Evolutionary conservation across 2,329 filamentous ascomycete genomes (phyloP).

Genomic region (Botryotinia narcissicola): DNA sequence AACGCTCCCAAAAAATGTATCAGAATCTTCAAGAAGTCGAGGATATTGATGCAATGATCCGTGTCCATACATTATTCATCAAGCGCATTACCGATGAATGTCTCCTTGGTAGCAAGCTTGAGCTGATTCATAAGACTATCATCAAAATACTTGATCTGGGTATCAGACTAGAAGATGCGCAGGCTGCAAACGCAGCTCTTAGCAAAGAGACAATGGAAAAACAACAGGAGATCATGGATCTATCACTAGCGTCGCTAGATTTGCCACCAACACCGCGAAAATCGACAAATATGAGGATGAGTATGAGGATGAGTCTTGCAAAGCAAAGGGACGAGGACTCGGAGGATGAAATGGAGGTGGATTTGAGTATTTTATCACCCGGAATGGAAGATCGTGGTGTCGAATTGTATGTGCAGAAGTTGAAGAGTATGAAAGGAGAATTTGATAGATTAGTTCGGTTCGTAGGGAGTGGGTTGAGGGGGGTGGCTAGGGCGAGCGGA

Average conservation of each 20-base stretch:
- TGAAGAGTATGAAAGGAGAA: conserved; percentile 58
- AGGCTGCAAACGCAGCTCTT: conserved; percentile 40
- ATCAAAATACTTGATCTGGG: conserved; percentile 75
- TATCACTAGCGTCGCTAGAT: conserved; percentile 37
- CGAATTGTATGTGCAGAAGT: conserved; percentile 48
- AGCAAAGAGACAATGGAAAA: conserved; percentile 28
- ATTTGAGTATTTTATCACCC: conserved; percentile 41
- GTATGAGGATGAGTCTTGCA: conserved; percentile 37
- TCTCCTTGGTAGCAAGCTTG: conserved; percentile 65
- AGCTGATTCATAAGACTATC: conserved; percentile 68
- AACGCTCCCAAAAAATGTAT: conserved; percentile 56
- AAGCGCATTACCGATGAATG: conserved; percentile 63
- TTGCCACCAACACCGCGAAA: conserved; percentile 35
- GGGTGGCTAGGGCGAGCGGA: conserved; percentile 70
- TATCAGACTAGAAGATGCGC: conserved; percentile 64
- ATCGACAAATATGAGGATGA: conserved; percentile 27
- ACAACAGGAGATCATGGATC: conserved; percentile 35
- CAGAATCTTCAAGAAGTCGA: conserved; percentile 56
- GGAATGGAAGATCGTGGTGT: conserved; percentile 31
- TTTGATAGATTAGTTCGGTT: conserved; percentile 68
- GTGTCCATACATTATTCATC: conserved; percentile 63
- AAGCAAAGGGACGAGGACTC: background rate
- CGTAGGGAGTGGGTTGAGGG: conserved; percentile 68
- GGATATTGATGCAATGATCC: conserved; percentile 80
- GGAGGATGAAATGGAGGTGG: conserved; percentile 37